Conservation (phyloP, 1,284 basidiomycete species). For the Boletus sp. region DNA sequence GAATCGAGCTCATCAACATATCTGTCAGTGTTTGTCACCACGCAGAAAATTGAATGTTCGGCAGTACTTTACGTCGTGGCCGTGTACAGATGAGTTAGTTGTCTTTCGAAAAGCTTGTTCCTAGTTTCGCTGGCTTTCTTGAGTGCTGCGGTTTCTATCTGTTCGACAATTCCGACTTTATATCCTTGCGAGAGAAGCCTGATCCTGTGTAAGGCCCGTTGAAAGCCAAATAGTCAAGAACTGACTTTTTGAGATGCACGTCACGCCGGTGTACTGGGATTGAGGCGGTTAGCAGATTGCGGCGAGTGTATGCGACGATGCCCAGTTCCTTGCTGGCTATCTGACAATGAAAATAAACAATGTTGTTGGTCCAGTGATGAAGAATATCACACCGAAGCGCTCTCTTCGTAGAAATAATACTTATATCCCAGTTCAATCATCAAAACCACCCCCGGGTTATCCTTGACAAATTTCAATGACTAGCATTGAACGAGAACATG, state of each 20-base stretch:
- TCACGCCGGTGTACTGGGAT: constrained; percentile 80
- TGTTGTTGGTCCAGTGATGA: neutral
- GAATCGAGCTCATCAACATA: constrained; percentile 73
- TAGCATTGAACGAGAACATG: constrained; percentile 1
- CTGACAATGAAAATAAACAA: constrained; percentile 36
- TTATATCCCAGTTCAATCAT: constrained; percentile 90
- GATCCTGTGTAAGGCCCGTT: neutral
- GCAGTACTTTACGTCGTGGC: constrained; percentile 69
- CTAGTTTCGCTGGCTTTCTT: constrained; percentile 88
- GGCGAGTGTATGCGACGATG: constrained; percentile 72
- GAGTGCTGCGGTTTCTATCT: constrained; percentile 91
- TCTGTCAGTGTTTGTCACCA: constrained; percentile 35
- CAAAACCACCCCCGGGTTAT: constrained; percentile 73
- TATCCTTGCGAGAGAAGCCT: constrained; percentile 84
- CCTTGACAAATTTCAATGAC: constrained; percentile 58
- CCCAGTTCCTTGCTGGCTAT: constrained; percentile 79
- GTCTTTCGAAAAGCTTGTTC: constrained; percentile 78
- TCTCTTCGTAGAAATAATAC: constrained; percentile 85
- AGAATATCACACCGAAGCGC: constrained; percentile 54
- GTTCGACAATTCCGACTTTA: constrained; percentile 90
- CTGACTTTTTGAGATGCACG: constrained; percentile 85
- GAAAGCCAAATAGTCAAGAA: neutral
- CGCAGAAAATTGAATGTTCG: neutral
- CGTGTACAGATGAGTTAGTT: constrained; percentile 82
- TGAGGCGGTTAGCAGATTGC: constrained; percentile 81